Base-by-base conservation (phyloP, 495 filamentous ascomycete species). In the Pseudoneurospora amorphoporcata region DNA sequence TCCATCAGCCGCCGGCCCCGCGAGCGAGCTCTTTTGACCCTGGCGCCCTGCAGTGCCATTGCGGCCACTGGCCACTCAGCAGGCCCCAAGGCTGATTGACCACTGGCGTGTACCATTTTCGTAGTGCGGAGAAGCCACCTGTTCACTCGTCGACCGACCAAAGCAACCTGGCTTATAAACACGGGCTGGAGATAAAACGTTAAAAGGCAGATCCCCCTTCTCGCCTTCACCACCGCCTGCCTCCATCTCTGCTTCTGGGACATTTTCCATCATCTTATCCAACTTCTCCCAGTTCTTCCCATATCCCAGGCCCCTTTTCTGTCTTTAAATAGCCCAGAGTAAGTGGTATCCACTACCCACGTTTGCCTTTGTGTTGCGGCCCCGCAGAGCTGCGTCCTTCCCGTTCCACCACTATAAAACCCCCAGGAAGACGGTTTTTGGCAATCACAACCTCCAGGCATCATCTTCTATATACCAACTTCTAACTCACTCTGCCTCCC, bases 41-140 rank as follows among this genome's bases (percentile, higher is more conserved):
- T 65, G 53, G 53, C 53, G 53, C 53, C 53, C 53, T 61, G 53
- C 53, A 16, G 23, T 16, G 29, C 47, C 47, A 58, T 47, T 45
- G 47, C 47, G 19, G 12, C 53, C 53, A 61, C 29, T 65, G 53
- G 29, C 53, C 53, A 65, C 53, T 65, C 23, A 65, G 53, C 53
- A 65, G 53, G 53, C 14, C 29, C 74, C 74, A 76, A 73, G 71
- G 47, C 72, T 73, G 53, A 65, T 65, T 65, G 29, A 17, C 53
- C 53, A 65, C 53, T 65, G 53, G 53, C 53, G 53, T 65, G 53
- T 65, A 65, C 53, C 53, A 65, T 65, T 65, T 68, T 41, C 69
- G 37, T 42, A 65, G 58, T 41, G 17, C n/a, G 72, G 77, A 80
- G 77, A 78, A 79, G 77, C 78, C 76, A 78, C 76, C 77, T 80